Percentiles rank a stretch among this genome's conserved stretches.
Conservation (phyloP, 1,284 basidiomycete species). For the Rhizopogon parksii region DNA sequence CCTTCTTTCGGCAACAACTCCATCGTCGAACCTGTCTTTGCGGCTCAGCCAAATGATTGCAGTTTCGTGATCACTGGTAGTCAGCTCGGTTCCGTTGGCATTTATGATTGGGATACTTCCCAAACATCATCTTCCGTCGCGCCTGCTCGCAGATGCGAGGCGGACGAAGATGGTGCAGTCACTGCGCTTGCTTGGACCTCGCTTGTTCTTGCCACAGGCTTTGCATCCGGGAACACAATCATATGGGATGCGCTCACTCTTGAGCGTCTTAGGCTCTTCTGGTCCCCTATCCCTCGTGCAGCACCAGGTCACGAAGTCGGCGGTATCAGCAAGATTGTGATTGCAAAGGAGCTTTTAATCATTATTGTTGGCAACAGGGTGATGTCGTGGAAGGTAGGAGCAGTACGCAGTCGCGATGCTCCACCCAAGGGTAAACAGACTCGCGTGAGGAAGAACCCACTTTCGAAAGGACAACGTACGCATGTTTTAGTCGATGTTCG, state of each 20-base stretch:
- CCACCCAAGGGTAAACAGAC: conserved; percentile 17
- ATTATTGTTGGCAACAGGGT: conserved; percentile 59
- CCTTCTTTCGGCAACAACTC: conserved; percentile 42
- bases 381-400: conserved; percentile 64
- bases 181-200: conserved; percentile 59
- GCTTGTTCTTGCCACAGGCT: conserved; percentile 55
- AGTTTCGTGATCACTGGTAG: conserved; percentile 55
- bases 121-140: conserved; percentile 15
- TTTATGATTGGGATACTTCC: conserved; percentile 38
- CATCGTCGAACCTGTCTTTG: conserved; percentile 41
- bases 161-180: conserved; percentile 51
- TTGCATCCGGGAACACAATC: conserved; percentile 53
- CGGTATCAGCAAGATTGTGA: conserved; percentile 54
- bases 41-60: conserved; percentile 26
- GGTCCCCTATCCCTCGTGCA: conserved; percentile 37
- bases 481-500: conserved; percentile 7
- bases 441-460: conserved; percentile 15
- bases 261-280: conserved; percentile 47
- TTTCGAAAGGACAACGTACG: conserved; percentile 25
- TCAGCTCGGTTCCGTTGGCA: conserved; percentile 47
- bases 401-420: conserved; percentile 21
- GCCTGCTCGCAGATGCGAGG: conserved; percentile 47
- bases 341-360: conserved; percentile 58
- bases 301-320: conserved; percentile 34
- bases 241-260: conserved; percentile 67